A percentile compares a stretch with the other conserved stretches of the same genome.
Evolutionary conservation across 2,329 filamentous ascomycete species (phyloP).

Genomic region (Lachnum nothofagi): DNA sequence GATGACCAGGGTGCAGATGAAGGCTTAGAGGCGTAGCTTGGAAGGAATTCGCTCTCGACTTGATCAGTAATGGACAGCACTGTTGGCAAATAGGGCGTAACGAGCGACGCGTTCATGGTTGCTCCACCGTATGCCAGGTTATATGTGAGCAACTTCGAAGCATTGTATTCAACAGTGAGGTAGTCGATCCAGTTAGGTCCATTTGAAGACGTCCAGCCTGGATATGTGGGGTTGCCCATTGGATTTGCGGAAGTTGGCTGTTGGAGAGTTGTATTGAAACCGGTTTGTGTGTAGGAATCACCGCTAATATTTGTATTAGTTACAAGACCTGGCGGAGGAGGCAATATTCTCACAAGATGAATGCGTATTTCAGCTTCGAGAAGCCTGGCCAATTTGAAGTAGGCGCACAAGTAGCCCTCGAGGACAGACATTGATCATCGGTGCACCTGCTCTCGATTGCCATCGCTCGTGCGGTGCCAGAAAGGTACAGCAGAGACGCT

Average conservation of each 20-base stretch:
- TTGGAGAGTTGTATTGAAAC: constrained; percentile 33
- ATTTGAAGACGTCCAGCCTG: constrained; percentile 38
- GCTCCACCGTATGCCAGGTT: constrained; percentile 46
- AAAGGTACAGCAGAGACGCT: neutral
- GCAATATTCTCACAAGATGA: constrained; percentile 37
- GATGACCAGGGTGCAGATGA: constrained; percentile 32
- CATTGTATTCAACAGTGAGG: constrained; percentile 41
- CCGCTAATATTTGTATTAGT: constrained; percentile 28
- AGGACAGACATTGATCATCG: too few species aligned
- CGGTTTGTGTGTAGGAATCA: constrained; percentile 38
- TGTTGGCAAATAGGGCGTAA: constrained; percentile 33
- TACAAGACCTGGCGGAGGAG: neutral
- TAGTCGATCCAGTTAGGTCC: constrained; percentile 54
- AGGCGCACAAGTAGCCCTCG: constrained; percentile 20
- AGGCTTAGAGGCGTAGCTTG: constrained; percentile 34
- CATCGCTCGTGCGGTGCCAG: neutral
- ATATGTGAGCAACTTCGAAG: constrained; percentile 43
- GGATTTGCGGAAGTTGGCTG: constrained; percentile 36
- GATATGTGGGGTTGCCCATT: constrained; percentile 38
- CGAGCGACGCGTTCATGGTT: constrained; percentile 36
- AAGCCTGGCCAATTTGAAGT: constrained; percentile 35
- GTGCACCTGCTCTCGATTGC: neutral
- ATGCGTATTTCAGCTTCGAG: constrained; percentile 37
- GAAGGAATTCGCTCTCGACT: constrained; percentile 39
- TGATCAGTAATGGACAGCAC: constrained; percentile 37